Evolutionary conservation across 169 alveolate genomes (phyloP).

Genomic region (Plasmodium sp.): DNA sequence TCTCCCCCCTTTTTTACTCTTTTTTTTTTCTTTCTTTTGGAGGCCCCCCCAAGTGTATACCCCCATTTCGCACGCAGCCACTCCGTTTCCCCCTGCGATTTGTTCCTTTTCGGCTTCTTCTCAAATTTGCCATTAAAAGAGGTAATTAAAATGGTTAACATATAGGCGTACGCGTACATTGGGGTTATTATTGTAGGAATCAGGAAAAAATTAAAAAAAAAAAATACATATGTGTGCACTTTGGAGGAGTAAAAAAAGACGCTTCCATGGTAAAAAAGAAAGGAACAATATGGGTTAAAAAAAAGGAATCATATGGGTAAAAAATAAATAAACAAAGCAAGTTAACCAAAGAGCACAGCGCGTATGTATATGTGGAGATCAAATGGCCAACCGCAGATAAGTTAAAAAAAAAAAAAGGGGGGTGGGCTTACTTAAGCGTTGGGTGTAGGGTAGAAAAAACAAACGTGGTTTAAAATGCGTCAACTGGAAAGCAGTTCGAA

Average conservation of each 20-base stretch:
- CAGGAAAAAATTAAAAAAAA: conserved; percentile 35
- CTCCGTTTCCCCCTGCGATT: neutral
- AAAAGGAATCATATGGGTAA: too few relatives aligned
- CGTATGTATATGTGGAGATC: neutral
- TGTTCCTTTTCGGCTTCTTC: neutral
- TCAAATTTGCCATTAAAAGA: neutral
- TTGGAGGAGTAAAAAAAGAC: neutral
- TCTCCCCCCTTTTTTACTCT: too few relatives aligned
- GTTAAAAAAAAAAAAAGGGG: neutral
- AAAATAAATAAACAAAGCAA: neutral
- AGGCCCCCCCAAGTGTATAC: neutral
- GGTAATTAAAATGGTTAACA: neutral
- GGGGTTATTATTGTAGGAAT: neutral
- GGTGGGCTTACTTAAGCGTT: neutral
- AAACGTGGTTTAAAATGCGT: neutral
- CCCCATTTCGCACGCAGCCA: neutral
- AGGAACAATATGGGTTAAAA: neutral
- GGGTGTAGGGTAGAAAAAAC: neutral
- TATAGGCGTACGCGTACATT: neutral
- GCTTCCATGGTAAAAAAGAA: neutral
- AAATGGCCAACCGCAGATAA: neutral
- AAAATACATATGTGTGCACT: neutral
- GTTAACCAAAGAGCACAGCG: neutral
- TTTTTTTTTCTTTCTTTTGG: neutral
- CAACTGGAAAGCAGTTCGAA: neutral